These are phyloP conservation scores for Meyerozyma sp. DNA, from an alignment of 1,139 yeast genomes.

Conservation along the genomic window DNA sequence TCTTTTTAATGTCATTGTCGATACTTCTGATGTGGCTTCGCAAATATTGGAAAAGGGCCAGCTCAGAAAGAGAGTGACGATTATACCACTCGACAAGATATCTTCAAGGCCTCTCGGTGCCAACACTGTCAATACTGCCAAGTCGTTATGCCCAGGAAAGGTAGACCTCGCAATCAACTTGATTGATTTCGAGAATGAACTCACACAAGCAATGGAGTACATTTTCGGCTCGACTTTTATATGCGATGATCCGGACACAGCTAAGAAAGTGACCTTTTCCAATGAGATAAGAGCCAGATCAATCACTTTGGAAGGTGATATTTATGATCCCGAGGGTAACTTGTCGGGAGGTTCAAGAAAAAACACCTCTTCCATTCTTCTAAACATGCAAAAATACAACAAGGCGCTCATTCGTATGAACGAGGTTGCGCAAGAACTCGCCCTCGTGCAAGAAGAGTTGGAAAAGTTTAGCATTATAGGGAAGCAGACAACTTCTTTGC, in stretches of 20 bases:
- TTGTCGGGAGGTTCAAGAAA: conserved; percentile 91
- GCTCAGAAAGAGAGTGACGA: conserved; percentile 77
- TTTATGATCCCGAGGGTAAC: conserved; percentile 94
- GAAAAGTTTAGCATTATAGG: conserved; percentile 41
- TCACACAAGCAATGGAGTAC: conserved; percentile 80
- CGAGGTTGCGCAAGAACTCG: conserved; percentile 34
- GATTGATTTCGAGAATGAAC: conserved; percentile 67
- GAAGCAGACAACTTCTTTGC: conserved; percentile 51
- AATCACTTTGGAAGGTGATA: conserved; percentile 91
- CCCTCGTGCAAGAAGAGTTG: conserved; percentile 36
- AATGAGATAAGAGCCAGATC: conserved; percentile 76
- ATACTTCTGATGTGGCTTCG: conserved; percentile 78
- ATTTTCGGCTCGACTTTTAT: conserved; percentile 86
- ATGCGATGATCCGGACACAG: conserved; percentile 83
- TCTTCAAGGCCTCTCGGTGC: conserved; percentile 47
- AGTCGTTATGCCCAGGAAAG: conserved; percentile 67
- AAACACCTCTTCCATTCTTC: conserved; percentile 51
- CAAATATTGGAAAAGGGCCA: conserved; percentile 75
- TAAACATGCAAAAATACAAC: conserved; percentile 67
- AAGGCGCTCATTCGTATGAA: conserved; percentile 37
- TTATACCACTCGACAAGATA: conserved; percentile 88
- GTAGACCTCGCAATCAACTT: conserved; percentile 85
- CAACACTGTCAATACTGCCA: conserved; percentile 52
- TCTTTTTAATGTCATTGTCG: conserved; percentile 86
- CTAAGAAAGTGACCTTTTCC: conserved; percentile 81